Percentiles rank a stretch among this genome's conserved stretches.
These are phyloP conservation scores for Blechomonas ayalai DNA, from an alignment of 208 protist genomes.

Conservation along the genomic window DNA sequence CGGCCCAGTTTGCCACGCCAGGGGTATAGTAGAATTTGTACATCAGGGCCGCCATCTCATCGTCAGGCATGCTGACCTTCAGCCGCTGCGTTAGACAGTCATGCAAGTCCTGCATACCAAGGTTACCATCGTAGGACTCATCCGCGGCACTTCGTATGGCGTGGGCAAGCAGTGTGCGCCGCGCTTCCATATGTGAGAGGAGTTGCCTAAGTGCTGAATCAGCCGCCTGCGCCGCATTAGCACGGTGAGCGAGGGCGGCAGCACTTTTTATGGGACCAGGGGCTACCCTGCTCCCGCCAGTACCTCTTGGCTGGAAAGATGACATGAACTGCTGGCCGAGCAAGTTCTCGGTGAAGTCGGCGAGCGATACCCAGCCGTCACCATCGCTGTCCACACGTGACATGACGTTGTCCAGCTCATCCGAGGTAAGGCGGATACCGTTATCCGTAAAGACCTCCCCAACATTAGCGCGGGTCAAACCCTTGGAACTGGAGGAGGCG, in stretches of 20 bases:
- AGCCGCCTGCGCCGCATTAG: constrained; percentile 21
- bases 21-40: constrained; percentile 75
- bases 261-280: constrained; percentile 39
- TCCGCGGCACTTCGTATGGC: constrained; percentile 48
- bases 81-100: constrained; percentile 46
- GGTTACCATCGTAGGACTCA: constrained; percentile 63
- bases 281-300: constrained; percentile 11
- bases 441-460: constrained; percentile 46
- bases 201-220: constrained; percentile 70
- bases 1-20: constrained; percentile 49
- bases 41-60: constrained; percentile 68
- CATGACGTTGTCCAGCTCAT: constrained; percentile 55
- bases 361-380: constrained; percentile 66
- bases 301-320: constrained; percentile 42
- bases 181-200: constrained; percentile 56
- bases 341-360: constrained; percentile 78
- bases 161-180: constrained; percentile 66
- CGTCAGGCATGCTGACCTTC: constrained; percentile 50
- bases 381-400: constrained; percentile 60
- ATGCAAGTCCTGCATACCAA: constrained; percentile 72
- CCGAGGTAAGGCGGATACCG: constrained; percentile 28
- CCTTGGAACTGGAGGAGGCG: constrained; percentile 41
- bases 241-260: constrained; percentile 16
- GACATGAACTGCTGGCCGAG: constrained; percentile 76
- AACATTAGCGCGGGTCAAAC: constrained; percentile 54